Evolutionary conservation across 305 asterid species (phyloP).

Genomic region (Solanum hybrid): DNA sequence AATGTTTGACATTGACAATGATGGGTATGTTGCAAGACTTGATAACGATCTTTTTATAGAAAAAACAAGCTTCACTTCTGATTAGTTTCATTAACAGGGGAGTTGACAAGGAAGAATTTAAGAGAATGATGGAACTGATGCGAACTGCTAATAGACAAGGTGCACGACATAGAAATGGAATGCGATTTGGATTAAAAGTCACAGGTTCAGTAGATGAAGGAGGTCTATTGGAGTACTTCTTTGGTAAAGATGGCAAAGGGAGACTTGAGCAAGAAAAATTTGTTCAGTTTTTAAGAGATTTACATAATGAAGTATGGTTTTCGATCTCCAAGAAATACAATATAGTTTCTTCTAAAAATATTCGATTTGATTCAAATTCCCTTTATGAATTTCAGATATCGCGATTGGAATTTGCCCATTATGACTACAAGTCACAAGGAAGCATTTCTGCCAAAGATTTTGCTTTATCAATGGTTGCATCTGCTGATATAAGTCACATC

Average conservation of each 20-base stretch:
- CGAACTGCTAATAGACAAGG: conserved; percentile 73
- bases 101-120: conserved; percentile 68
- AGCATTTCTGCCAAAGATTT: conserved; percentile 69
- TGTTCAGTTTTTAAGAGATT: conserved; percentile 65
- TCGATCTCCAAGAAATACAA: background rate
- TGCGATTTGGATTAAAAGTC: conserved; percentile 56
- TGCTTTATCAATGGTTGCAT: conserved; percentile 61
- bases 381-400: conserved; percentile 41
- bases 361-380: background rate
- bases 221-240: conserved; percentile 66
- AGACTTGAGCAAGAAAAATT: conserved; percentile 56
- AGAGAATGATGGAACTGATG: conserved; percentile 88
- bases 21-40: conserved; percentile 40
- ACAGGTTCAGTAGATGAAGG: conserved; percentile 69
- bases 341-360: background rate
- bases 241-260: conserved; percentile 55
- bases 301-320: conserved; percentile 59
- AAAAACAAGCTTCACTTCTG: background rate
- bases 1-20: conserved; percentile 68
- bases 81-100: conserved; percentile 32
- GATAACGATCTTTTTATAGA: background rate
- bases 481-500: conserved; percentile 76
- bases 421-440: conserved; percentile 66
- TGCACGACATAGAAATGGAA: conserved; percentile 64
- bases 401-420: conserved; percentile 70